Evolutionary conservation across 2,329 filamentous ascomycete genomes (phyloP), one percentile per base, ranked within the genome.

Genomic region (Westerdykella aurantiaca): DNA sequence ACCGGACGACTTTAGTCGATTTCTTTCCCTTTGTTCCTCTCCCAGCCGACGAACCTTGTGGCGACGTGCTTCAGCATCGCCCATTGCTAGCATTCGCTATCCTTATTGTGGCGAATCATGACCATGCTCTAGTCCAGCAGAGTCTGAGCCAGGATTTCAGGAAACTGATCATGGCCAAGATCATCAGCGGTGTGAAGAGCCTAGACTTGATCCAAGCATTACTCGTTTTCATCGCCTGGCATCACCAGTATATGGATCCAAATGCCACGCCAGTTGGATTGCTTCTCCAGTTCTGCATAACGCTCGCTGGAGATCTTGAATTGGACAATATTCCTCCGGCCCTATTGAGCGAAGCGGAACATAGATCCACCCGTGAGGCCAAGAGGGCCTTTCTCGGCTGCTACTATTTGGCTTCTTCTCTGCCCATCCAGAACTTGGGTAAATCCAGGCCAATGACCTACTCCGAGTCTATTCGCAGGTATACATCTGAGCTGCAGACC

Each of bases 211-310:
- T 66, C 18, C 61, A 65, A 34, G 59, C 53, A 3, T 44, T 66
- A 21, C 44, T 66, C 12, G 54, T 65, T 11, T 66, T 65, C 39
- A 60, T 65, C 40, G 63, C 63, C 4, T 66, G 63, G 63, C 63
- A 66, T 31, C 63, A 66, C 25, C 62, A 62, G 39, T 66, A 65
- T 34, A 65, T 64, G 61, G 61, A 66, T 38, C 42, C 56, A 21
- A 56, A 65, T 25, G 59, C 61, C 6, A 53, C 64, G 23, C 64
- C 63, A 1, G 56, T 65, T 29, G 56, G 59, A 12, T 58, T 64
- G 51, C 57, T 66, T 25, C 49, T 65, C 6, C 63, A 65, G 37
- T 48, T 66, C 5, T 64, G 59, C 38, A 45, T 62, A 17, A 61
- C 61, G 37, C 59, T 66, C 16, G 60, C 60, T 25, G 49, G 52